Base-by-base conservation (phyloP, 345 rosid genomes). In the Triadica sebifera region DNA sequence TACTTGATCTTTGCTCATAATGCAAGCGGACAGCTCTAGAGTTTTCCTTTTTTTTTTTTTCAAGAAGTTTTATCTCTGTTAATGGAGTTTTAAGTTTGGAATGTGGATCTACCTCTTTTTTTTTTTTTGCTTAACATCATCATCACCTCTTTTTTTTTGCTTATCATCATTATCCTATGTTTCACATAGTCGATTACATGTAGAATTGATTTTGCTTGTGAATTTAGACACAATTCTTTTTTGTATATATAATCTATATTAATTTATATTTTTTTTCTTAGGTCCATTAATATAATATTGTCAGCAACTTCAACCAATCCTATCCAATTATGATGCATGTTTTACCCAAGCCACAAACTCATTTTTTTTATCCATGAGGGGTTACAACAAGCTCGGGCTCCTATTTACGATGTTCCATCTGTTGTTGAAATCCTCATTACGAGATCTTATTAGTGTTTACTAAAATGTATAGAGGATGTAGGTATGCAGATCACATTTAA, bases 321-420 rank as follows among this genome's bases (percentile, higher is more conserved):
- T 96, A 79, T 90, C 98, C 64, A 85, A 88, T 85, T 97, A 91
- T 77, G 98, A 90, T 78, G 80, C 91, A 39, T 91, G 96, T 80
- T 93, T 96, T 75, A 90, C 93, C 77, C 96, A 93, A 88, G 89
- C 97, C 51, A 90, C 97, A 63, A 98, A 96, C 84, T 90, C 93
- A 0, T 86, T 93, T 96, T 91, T 84, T 96, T 93, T 81, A 89
- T 96, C 98, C 98, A 91, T 59, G 99, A 96, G 83, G 97, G 97
- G 73, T 78, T 96, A 57, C 99, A 91, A 72, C 98, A 96, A 86
- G 98, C 99, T 70, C 95, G 93, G 39, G 98, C 97, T 74, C 99
- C 99, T 60, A 89, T 92, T 49, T 96, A 96, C 82, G 98, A 96
- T 43, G 95, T 96, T 83, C 97, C 99, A 55, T 93, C 98, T 73